These are phyloP conservation scores for Mucuna pruriens DNA, from an alignment of 306 rosid species.

Conservation along the genomic window DNA sequence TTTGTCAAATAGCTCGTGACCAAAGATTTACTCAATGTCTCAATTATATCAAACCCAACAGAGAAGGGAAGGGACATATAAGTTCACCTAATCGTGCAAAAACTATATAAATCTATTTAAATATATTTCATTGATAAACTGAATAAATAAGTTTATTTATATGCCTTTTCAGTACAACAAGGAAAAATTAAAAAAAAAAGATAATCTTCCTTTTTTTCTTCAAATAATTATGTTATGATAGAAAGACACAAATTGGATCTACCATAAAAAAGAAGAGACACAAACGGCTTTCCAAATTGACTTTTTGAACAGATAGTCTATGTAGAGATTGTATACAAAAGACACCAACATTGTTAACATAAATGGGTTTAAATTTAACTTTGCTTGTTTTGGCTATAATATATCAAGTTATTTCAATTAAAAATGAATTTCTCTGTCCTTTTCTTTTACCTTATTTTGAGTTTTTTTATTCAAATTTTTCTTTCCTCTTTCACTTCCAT, in stretches of 20 bases:
- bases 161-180: background rate
- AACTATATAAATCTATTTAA: background rate
- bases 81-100: background rate
- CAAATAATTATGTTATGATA: background rate
- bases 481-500: background rate
- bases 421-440: background rate
- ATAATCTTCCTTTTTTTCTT: too few species aligned
- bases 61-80: too few species aligned
- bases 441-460: background rate
- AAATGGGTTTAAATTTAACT: background rate
- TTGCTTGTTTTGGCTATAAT: background rate
- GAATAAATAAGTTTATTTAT: background rate
- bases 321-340: background rate
- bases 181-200: background rate
- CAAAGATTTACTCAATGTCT: background rate
- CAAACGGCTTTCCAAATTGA: background rate
- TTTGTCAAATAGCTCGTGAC: background rate
- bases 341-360: background rate
- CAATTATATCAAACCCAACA: background rate
- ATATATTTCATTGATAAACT: background rate
- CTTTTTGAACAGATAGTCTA: background rate
- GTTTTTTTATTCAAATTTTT: too few species aligned
- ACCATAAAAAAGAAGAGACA: too few species aligned
- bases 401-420: background rate
- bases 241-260: background rate